These are phyloP conservation scores for Salpingoeca rosetta DNA, from an alignment of 78 protist species.

Conservation along the genomic window DNA sequence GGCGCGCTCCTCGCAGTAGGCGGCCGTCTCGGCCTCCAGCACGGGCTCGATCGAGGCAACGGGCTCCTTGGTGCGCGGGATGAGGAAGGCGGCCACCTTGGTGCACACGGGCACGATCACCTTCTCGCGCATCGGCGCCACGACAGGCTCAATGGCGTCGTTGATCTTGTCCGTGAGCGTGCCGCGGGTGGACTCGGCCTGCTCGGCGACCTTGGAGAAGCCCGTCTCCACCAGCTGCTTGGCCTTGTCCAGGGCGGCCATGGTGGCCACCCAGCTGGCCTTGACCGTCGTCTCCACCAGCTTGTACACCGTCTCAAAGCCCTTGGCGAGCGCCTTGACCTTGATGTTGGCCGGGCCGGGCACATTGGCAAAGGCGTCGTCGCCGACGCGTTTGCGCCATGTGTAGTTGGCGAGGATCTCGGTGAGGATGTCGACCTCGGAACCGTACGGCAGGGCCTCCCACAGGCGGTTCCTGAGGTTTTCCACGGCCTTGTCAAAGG, in stretches of 20 bases:
- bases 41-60: neutral
- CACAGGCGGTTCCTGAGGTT: too few relatives aligned
- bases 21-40: conserved; percentile 6
- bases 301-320: conserved; percentile 12
- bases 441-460: too few relatives aligned
- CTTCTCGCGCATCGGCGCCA: conserved; percentile 17
- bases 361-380: conserved; percentile 15
- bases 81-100: neutral
- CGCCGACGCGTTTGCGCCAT: conserved; percentile 16
- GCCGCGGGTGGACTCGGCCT: conserved; percentile 6
- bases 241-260: conserved; percentile 1
- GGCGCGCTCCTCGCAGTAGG: conserved; percentile 16
- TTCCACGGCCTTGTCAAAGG: conserved; percentile 31
- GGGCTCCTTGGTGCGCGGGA: conserved; percentile 8
- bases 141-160: neutral
- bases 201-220: conserved; percentile 10
- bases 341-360: conserved; percentile 18
- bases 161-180: conserved; percentile 13
- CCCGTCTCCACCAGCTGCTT: conserved; percentile 18
- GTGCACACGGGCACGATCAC: conserved; percentile 4
- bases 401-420: conserved; percentile 23
- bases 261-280: conserved; percentile 24
- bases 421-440: conserved; percentile 19
- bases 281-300: conserved; percentile 13
- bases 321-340: neutral